Conservation (phyloP, 2,329 filamentous ascomycete genomes). For the Grosmannia huntii region DNA sequence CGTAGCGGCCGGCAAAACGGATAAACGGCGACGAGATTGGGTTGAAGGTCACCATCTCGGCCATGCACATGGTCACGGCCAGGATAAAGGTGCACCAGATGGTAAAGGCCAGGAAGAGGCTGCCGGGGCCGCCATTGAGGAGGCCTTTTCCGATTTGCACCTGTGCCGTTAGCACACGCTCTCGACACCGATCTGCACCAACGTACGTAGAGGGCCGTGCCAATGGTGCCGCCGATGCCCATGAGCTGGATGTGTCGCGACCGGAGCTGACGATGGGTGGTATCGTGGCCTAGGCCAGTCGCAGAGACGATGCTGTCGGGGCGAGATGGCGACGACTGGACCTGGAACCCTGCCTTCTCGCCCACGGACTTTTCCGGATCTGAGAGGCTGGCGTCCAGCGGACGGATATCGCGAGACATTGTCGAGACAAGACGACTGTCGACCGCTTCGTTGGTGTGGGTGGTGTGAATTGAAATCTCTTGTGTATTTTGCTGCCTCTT, state of each 20-base stretch:
- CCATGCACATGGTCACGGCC: slow-evolving; percentile 25
- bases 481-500: background rate
- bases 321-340: background rate
- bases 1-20: slow-evolving; percentile 31
- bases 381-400: background rate
- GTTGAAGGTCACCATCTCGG: slow-evolving; percentile 47
- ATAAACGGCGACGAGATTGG: slow-evolving; percentile 39
- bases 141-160: slow-evolving; percentile 5
- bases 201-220: slow-evolving; percentile 13
- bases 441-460: background rate
- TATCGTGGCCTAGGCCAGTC: background rate
- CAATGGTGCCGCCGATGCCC: slow-evolving; percentile 33
- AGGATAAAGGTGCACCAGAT: slow-evolving; percentile 22
- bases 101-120: slow-evolving; percentile 20
- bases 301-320: background rate
- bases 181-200: background rate
- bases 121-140: slow-evolving; percentile 12
- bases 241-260: slow-evolving; percentile 38
- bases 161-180: background rate
- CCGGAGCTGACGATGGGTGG: slow-evolving; percentile 19
- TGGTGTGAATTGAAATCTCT: background rate
- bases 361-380: background rate
- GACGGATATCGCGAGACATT: background rate
- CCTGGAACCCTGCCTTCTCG: background rate
- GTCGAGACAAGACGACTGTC: background rate